Conservation (phyloP, 1,284 basidiomycete genomes). For the Cryptococcus sp. region DNA sequence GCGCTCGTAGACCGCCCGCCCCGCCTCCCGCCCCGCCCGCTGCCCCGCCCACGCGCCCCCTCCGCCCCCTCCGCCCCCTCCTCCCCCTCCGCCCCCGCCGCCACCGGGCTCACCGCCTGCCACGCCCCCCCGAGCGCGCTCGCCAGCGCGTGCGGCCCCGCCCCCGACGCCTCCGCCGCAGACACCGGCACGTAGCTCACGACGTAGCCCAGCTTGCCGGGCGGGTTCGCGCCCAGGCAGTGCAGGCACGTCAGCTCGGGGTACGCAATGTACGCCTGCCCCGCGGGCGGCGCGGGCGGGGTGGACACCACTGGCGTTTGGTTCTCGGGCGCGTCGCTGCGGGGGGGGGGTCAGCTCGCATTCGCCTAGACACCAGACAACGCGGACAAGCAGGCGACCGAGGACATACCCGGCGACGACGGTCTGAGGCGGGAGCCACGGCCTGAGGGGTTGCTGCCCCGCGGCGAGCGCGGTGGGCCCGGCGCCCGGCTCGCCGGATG, state of each 20-base stretch:
- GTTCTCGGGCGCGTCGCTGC: not conserved
- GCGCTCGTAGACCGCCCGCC: constrained; percentile 9
- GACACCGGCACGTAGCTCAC: constrained; percentile 14
- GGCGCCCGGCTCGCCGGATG: not conserved
- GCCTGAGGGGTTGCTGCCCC: not conserved
- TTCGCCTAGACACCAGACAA: too few species aligned
- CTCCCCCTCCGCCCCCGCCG: not conserved
- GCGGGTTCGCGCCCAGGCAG: constrained; percentile 17
- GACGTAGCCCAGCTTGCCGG: constrained; percentile 18
- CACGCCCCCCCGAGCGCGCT: not conserved
- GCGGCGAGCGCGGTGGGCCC: not conserved
- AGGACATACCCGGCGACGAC: not conserved
- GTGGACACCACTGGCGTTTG: not conserved
- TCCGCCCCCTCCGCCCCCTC: constrained; percentile 8
- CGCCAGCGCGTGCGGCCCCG: not conserved
- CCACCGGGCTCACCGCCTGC: not conserved
- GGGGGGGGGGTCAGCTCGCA: too few species aligned
- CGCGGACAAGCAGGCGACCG: too few species aligned
- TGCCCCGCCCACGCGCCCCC: constrained; percentile 2
- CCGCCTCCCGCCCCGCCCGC: constrained; percentile 8
- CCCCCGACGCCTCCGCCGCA: not conserved
- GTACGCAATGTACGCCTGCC: constrained; percentile 10
- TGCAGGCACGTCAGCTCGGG: constrained; percentile 19
- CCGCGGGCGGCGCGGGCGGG: not conserved
- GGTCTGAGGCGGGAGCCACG: not conserved